Evolutionary conservation across 768 basidiomycete species (phyloP).

Genomic region (Cantharellus cinnabarinus): DNA sequence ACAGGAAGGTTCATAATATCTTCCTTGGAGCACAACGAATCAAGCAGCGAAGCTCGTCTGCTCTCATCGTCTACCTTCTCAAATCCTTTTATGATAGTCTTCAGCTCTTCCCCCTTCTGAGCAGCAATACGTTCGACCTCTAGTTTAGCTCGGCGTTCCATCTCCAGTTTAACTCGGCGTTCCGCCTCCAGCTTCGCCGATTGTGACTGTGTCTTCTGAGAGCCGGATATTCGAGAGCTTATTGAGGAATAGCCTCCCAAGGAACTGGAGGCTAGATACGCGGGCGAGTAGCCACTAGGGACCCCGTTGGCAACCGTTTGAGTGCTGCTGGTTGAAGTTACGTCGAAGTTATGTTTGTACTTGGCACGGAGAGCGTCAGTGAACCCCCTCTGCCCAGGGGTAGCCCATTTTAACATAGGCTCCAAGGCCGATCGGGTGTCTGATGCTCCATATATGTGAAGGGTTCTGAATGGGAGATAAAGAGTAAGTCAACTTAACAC

Average conservation of each 20-base stretch:
- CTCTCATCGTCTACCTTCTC: conserved; percentile 65
- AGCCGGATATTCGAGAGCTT: background rate
- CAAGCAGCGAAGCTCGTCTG: conserved; percentile 47
- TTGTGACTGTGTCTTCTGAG: background rate
- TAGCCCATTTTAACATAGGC: conserved; percentile 52
- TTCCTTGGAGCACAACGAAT: conserved; percentile 41
- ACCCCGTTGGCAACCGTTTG: background rate
- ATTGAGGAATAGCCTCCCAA: background rate
- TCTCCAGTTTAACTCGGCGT: background rate
- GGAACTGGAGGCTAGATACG: background rate
- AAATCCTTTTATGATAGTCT: conserved; percentile 37
- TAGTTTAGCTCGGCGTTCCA: conserved; percentile 6
- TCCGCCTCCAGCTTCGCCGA: background rate
- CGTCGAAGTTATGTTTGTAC: background rate
- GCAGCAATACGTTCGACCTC: conserved; percentile 16
- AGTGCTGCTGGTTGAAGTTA: background rate
- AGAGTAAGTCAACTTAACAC: background rate
- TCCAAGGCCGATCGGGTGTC: conserved; percentile 42
- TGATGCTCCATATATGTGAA: conserved; percentile 51
- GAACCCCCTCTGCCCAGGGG: conserved; percentile 44
- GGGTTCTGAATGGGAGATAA: conserved; percentile 23
- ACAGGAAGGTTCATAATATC: conserved; percentile 55
- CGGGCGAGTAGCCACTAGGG: background rate
- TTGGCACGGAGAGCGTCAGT: background rate
- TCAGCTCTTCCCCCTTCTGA: conserved; percentile 45